Evolutionary conservation across 1,139 yeast species (phyloP).

Genomic region (Eremothecium gossypii): DNA sequence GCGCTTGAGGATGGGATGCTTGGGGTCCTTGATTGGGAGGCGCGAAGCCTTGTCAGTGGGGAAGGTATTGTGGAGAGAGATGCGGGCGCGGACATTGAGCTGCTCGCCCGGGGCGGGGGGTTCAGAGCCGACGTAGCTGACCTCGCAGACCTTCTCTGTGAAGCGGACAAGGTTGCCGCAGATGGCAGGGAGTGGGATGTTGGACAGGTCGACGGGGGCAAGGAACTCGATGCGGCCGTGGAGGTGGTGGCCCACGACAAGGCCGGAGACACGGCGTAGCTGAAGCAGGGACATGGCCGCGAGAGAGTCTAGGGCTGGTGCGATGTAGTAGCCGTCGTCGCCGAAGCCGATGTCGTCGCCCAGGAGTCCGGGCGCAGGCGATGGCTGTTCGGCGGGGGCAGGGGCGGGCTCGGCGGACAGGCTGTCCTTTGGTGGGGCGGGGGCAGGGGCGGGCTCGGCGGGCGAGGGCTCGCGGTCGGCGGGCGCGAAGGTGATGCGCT

Average conservation of each 20-base stretch:
- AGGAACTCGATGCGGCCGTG: constrained; percentile 70
- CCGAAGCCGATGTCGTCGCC: constrained; percentile 37
- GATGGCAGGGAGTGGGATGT: constrained; percentile 51
- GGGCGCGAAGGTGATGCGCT: constrained; percentile 13
- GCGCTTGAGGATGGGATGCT: constrained; percentile 57
- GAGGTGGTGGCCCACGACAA: constrained; percentile 72
- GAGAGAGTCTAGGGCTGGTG: constrained; percentile 63
- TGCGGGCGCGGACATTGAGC: constrained; percentile 63
- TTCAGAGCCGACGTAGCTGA: constrained; percentile 62
- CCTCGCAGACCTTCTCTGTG: constrained; percentile 49
- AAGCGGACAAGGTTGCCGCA: constrained; percentile 59
- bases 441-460: constrained; percentile 14
- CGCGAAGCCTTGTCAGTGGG: constrained; percentile 68
- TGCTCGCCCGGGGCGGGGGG: constrained; percentile 76
- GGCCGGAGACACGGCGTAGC: constrained; percentile 52
- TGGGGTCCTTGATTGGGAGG: constrained; percentile 68
- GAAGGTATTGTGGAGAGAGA: constrained; percentile 69
- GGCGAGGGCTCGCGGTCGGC: constrained; percentile 6
- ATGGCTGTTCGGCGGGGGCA: constrained; percentile 7
- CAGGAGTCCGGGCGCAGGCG: constrained; percentile 12
- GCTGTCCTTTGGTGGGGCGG: constrained; percentile 21
- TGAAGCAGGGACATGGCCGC: constrained; percentile 51
- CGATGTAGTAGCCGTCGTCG: constrained; percentile 78
- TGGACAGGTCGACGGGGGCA: constrained; percentile 74
- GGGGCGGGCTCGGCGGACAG: constrained; percentile 4